Evolutionary conservation across 2,329 filamentous ascomycete genomes (phyloP).

Genomic region (Sclerotinia subarctica): DNA sequence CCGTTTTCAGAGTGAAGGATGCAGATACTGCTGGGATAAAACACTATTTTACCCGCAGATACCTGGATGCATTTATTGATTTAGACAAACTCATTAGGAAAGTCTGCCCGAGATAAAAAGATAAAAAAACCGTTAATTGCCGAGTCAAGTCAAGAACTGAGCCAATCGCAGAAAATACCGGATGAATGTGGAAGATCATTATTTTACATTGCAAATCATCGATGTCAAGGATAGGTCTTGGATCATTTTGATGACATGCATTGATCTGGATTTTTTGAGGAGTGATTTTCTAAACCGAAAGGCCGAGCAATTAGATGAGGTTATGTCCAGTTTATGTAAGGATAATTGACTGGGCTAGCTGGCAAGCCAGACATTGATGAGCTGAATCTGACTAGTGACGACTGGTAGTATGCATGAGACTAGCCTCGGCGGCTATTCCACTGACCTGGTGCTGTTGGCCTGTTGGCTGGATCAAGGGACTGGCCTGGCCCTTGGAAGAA

Average conservation of each 20-base stretch:
- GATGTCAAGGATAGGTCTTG: background rate
- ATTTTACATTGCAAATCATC: background rate
- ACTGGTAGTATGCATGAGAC: background rate
- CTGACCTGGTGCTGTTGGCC: background rate
- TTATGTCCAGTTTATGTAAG: background rate
- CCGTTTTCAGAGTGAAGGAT: background rate
- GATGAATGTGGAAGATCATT: background rate
- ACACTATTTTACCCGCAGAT: background rate
- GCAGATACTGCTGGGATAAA: background rate
- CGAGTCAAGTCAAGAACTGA: background rate
- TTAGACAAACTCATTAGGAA: background rate
- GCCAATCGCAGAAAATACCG: background rate
- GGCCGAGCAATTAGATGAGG: background rate
- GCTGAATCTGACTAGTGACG: background rate
- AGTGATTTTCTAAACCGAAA: background rate
- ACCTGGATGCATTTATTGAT: background rate
- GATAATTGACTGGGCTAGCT: background rate
- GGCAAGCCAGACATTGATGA: background rate
- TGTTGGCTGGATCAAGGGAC: background rate
- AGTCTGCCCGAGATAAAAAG: background rate
- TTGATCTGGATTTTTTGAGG: background rate
- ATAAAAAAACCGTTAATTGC: background rate
- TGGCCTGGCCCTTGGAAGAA: background rate
- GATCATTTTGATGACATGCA: conserved; percentile 3
- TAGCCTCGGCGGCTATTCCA: conserved; percentile 1